These are phyloP conservation scores for Endotrypanum monterogeii DNA, from an alignment of 208 protist genomes.

Conservation along the genomic window DNA sequence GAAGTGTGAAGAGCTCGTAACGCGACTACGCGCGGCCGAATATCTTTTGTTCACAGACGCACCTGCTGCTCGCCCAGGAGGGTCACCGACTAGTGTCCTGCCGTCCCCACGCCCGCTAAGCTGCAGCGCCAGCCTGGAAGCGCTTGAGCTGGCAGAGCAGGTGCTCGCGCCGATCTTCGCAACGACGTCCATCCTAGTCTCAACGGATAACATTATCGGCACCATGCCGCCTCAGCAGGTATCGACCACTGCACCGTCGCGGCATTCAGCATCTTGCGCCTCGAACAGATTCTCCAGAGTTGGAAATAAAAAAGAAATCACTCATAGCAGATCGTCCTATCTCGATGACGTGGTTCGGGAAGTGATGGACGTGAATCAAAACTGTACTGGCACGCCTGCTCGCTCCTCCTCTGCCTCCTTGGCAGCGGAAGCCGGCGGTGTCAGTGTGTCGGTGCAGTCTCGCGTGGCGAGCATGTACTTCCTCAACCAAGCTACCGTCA, in stretches of 20 bases:
- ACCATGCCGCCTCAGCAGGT: not conserved
- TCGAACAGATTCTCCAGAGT: not conserved
- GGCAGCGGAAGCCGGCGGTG: not conserved
- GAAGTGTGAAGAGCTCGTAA: constrained; percentile 49
- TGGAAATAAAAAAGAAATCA: not conserved
- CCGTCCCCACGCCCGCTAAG: constrained; percentile 17
- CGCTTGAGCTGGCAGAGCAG: constrained; percentile 52
- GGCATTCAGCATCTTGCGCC: not conserved
- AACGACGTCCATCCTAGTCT: not conserved
- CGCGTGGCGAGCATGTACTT: constrained; percentile 29
- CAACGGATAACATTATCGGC: not conserved
- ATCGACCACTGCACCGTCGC: not conserved
- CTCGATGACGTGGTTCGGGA: constrained; percentile 18
- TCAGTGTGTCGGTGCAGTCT: not conserved
- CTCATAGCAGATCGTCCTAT: not conserved
- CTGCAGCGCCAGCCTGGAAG: constrained; percentile 27
- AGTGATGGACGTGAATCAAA: constrained; percentile 8
- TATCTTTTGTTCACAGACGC: constrained; percentile 34
- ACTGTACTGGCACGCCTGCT: not conserved
- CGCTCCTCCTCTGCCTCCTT: not conserved
- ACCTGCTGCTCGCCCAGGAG: not conserved
- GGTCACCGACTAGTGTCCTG: not conserved
- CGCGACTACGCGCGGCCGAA: constrained; percentile 53
- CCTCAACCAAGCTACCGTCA: constrained; percentile 29
- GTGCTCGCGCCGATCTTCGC: constrained; percentile 55